Conservation (phyloP, 805 yeast species). For the Wickerhamomyces rabaulensis region DNA sequence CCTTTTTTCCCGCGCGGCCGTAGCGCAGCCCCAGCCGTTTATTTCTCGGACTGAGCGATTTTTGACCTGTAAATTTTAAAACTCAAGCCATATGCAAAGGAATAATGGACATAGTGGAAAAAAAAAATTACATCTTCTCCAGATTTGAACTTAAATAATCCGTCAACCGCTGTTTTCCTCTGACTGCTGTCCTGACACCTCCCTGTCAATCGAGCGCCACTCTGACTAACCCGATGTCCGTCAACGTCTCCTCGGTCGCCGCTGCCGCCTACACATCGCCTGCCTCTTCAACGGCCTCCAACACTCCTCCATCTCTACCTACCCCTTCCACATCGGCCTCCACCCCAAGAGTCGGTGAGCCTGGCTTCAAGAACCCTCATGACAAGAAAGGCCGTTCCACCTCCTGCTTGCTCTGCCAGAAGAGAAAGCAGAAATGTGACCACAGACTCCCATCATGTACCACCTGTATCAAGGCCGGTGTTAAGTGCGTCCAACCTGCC, state of each 20-base stretch:
- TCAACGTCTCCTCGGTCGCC: background rate
- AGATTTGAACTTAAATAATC: background rate
- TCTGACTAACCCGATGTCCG: background rate
- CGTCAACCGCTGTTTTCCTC: background rate
- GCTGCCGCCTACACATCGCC: conserved; percentile 1
- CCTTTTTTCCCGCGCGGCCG: background rate
- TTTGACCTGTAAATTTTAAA: no score
- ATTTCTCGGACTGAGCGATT: background rate
- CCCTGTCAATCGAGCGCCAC: no score
- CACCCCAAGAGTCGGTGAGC: conserved; percentile 5
- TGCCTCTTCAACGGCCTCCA: background rate
- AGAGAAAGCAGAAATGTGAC: conserved; percentile 60
- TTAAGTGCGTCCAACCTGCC: conserved; percentile 58
- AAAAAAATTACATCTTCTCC: background rate
- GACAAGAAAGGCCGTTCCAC: conserved; percentile 55
- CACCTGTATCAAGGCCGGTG: conserved; percentile 60
- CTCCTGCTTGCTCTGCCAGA: conserved; percentile 51
- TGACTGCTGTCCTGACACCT: background rate
- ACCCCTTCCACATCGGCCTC: background rate
- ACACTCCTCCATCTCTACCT: conserved; percentile 1
- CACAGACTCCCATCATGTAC: conserved; percentile 61
- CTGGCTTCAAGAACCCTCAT: conserved; percentile 17
- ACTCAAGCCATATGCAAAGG: background rate
- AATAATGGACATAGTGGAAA: background rate
- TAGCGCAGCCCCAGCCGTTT: background rate